Evolutionary conservation across 176 grass and related monocot species (phyloP).

Genomic region (Carex pumila): DNA sequence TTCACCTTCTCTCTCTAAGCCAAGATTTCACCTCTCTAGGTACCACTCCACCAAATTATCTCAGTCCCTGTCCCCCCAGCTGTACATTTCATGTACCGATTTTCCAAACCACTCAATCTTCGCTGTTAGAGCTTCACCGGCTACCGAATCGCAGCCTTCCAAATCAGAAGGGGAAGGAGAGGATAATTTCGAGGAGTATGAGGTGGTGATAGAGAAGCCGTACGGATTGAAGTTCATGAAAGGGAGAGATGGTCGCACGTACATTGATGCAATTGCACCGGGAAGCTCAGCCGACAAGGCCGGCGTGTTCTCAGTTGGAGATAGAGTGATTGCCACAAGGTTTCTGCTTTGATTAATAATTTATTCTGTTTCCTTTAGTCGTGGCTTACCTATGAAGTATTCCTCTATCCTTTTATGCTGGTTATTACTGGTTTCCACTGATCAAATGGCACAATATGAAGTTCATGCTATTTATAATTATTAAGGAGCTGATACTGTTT

Average conservation of each 20-base stretch:
- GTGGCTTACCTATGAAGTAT: background rate
- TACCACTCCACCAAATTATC: background rate
- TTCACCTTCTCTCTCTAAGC: constrained; percentile 32
- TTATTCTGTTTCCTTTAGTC: background rate
- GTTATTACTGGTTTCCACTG: background rate
- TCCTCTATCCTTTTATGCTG: background rate
- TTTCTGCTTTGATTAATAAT: background rate
- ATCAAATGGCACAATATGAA: background rate
- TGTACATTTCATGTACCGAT: background rate
- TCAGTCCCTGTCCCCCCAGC: background rate
- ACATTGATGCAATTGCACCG: constrained; percentile 79
- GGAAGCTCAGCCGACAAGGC: constrained; percentile 59
- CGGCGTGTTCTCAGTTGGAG: constrained; percentile 67
- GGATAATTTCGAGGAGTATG: constrained; percentile 60
- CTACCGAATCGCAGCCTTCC: constrained; percentile 38
- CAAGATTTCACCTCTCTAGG: constrained; percentile 2
- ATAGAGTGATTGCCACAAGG: constrained; percentile 93
- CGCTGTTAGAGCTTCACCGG: constrained; percentile 30
- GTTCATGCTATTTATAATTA: background rate
- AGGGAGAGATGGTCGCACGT: constrained; percentile 71
- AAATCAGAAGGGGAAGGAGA: constrained; percentile 23
- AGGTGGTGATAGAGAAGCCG: constrained; percentile 71
- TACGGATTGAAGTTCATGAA: constrained; percentile 88
- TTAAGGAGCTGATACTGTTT: background rate
- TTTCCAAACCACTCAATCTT: constrained; percentile 6